phyloP scores from a whole-genome alignment of 2,329 filamentous ascomycete species.

The Diaporthe helianthi region DNA sequence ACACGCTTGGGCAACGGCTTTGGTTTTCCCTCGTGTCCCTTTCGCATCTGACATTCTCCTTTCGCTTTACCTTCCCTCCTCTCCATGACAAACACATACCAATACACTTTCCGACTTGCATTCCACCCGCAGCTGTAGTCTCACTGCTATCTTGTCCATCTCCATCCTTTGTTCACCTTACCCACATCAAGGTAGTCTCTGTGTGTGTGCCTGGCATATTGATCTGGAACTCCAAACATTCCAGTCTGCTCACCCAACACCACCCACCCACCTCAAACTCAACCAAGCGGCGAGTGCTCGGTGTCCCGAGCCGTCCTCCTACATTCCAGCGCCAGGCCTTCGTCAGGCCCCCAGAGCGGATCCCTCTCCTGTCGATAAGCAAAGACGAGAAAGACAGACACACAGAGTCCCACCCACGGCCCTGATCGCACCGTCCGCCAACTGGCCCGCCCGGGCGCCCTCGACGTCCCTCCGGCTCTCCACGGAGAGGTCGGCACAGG shows the following conservation, averaged over 20 bases:
- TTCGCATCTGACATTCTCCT: not conserved
- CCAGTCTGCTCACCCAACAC: constrained; percentile 9
- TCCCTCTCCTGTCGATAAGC: not conserved
- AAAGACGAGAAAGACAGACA: not conserved
- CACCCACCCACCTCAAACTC: not conserved
- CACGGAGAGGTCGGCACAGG: constrained; percentile 35
- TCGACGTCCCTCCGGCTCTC: constrained; percentile 34
- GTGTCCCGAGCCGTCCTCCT: not conserved
- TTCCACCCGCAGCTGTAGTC: constrained; percentile 31
- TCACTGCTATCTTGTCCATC: constrained; percentile 18
- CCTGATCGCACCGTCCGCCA: constrained; percentile 15
- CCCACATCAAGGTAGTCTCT: not conserved
- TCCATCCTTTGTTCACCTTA: constrained; percentile 21
- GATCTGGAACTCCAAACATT: constrained; percentile 11
- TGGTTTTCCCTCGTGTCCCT: constrained; percentile 14
- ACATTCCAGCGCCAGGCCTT: constrained; percentile 24
- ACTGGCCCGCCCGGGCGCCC: constrained; percentile 31
- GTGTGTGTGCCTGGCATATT: not conserved
- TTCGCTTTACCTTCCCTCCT: not conserved
- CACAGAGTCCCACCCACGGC: not conserved
- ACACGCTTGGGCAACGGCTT: constrained; percentile 30
- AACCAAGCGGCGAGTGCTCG: constrained; percentile 17
- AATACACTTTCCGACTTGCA: constrained; percentile 27
- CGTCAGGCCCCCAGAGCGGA: not conserved
- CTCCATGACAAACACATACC: constrained; percentile 20